phyloP scores from a whole-genome alignment of 2,329 filamentous ascomycete genomes.

The Neofusicoccum cordaticola region DNA sequence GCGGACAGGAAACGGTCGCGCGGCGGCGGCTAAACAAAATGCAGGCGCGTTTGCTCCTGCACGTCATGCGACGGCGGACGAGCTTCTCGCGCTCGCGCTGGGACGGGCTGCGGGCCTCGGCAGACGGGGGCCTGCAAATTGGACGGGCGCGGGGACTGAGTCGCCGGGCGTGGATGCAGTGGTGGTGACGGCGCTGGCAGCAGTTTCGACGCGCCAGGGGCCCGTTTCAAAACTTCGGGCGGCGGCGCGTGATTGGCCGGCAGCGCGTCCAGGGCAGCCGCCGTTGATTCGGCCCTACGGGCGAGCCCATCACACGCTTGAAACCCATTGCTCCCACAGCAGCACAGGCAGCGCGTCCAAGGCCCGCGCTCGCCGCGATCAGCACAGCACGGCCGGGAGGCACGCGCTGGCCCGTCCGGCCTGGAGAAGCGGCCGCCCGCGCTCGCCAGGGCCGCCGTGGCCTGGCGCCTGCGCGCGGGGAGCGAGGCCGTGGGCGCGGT shows the following conservation, averaged over 20 bases:
- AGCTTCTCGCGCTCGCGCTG: background rate
- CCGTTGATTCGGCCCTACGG: too few species aligned
- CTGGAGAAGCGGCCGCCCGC: conserved; percentile 4
- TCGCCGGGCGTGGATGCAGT: background rate
- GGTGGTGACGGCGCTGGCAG: background rate
- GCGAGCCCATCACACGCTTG: background rate
- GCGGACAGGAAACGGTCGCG: conserved; percentile 22
- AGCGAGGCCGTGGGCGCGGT: background rate
- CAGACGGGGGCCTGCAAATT: background rate
- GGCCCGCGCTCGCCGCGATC: background rate
- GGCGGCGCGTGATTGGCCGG: background rate
- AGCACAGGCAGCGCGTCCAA: background rate
- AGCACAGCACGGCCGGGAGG: conserved; percentile 1
- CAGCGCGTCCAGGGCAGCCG: background rate
- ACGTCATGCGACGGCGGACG: background rate
- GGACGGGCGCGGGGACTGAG: background rate
- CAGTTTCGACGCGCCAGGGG: background rate
- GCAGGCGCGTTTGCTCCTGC: background rate
- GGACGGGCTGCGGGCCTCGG: background rate
- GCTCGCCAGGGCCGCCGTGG: background rate
- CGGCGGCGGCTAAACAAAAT: conserved; percentile 7
- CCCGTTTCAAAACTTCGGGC: background rate
- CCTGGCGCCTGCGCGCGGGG: background rate
- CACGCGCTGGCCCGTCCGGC: conserved; percentile 2
- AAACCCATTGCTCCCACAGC: conserved; percentile 1